These are phyloP conservation scores for Phytophthora brassicae DNA, from an alignment of 352 stramenopile species.

Conservation along the genomic window DNA sequence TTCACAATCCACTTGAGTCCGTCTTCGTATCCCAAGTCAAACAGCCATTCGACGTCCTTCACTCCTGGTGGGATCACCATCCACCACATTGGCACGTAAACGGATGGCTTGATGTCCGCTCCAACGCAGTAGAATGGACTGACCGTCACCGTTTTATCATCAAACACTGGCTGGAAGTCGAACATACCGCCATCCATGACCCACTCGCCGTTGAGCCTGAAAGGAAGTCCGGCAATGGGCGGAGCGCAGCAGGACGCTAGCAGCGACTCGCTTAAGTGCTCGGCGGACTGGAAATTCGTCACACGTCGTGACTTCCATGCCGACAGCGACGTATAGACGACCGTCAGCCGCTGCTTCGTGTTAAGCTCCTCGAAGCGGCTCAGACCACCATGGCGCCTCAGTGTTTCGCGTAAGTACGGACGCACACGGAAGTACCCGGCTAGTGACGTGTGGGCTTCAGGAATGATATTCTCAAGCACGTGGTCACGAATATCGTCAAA, in stretches of 20 bases:
- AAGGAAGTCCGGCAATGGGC: constrained; percentile 82
- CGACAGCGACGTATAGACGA: constrained; percentile 82
- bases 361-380: constrained; percentile 60
- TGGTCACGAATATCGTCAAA: constrained; percentile 73
- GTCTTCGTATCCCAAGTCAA: constrained; percentile 84
- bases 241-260: constrained; percentile 79
- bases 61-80: constrained; percentile 63
- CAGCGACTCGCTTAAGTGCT: constrained; percentile 67
- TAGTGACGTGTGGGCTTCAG: constrained; percentile 51
- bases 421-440: constrained; percentile 68
- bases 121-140: constrained; percentile 87
- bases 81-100: constrained; percentile 91
- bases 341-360: constrained; percentile 39
- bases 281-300: constrained; percentile 61
- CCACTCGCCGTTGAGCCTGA: constrained; percentile 82
- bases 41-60: constrained; percentile 81
- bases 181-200: constrained; percentile 86
- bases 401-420: constrained; percentile 58
- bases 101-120: constrained; percentile 88
- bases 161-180: constrained; percentile 80
- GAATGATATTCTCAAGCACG: constrained; percentile 57
- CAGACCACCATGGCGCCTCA: constrained; percentile 40
- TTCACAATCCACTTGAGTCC: constrained; percentile 68
- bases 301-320: constrained; percentile 63
- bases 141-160: constrained; percentile 73